These are phyloP conservation scores for Salvia splendens DNA, from an alignment of 257 asterid species.

Conservation along the genomic window DNA sequence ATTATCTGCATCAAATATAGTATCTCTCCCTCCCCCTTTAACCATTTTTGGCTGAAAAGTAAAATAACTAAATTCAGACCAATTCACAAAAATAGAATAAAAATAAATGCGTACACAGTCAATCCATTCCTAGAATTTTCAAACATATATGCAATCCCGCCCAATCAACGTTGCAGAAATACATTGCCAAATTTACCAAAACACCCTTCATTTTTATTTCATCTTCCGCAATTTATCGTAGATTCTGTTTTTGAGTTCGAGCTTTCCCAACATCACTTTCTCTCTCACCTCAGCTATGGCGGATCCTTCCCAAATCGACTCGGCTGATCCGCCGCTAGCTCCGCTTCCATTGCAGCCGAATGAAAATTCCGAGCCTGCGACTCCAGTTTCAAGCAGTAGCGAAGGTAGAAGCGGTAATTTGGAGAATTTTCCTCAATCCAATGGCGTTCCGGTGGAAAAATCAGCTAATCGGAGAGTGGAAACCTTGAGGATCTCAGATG, in stretches of 20 bases:
- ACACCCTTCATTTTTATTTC: slow-evolving; percentile 14
- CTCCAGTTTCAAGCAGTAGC: slow-evolving; percentile 21
- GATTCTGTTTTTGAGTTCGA: too few relatives aligned
- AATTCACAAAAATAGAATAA: too few relatives aligned
- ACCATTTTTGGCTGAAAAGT: too few relatives aligned
- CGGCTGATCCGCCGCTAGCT: slow-evolving; percentile 19
- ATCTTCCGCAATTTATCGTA: neutral
- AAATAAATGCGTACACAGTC: too few relatives aligned
- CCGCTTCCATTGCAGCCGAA: slow-evolving; percentile 23
- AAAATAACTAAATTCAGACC: too few relatives aligned
- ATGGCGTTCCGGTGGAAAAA: slow-evolving; percentile 22
- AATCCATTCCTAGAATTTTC: neutral
- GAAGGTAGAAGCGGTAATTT: slow-evolving; percentile 17
- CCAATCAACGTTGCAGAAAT: neutral
- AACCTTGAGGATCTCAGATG: slow-evolving; percentile 29
- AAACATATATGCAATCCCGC: slow-evolving; percentile 34
- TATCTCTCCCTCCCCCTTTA: too few relatives aligned
- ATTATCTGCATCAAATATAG: too few relatives aligned
- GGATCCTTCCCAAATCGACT: slow-evolving; percentile 27
- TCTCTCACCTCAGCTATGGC: slow-evolving; percentile 30
- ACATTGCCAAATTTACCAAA: slow-evolving; percentile 16
- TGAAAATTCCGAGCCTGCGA: slow-evolving; percentile 14
- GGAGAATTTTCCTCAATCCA: slow-evolving; percentile 28
- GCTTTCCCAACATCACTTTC: neutral
- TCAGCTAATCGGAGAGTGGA: slow-evolving; percentile 30